Evolutionary conservation across 2,329 filamentous ascomycete species (phyloP).

Genomic region (Colletotrichum navitas): DNA sequence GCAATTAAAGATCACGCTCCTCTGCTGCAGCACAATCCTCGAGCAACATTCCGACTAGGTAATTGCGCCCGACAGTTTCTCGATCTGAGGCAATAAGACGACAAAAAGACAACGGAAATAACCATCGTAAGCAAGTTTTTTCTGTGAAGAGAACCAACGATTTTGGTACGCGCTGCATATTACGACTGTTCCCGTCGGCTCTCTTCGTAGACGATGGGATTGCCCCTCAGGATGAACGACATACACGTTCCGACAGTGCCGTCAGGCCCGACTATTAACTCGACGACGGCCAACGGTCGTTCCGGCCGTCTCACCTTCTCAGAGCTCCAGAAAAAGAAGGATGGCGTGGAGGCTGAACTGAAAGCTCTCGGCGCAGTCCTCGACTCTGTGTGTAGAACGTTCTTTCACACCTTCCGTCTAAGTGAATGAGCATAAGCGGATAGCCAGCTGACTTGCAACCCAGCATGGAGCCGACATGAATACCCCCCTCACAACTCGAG

Average conservation of each 20-base stretch:
- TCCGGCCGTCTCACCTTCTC: constrained; percentile 76
- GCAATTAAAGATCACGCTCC: neutral
- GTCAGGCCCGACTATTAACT: constrained; percentile 79
- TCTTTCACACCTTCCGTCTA: neutral
- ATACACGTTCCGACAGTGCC: constrained; percentile 71
- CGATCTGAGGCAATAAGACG: too few relatives aligned
- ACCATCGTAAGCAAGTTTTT: neutral
- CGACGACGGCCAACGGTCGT: constrained; percentile 69
- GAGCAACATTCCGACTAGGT: neutral
- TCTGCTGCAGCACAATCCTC: neutral
- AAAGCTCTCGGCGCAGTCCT: constrained; percentile 86
- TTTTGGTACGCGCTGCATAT: neutral
- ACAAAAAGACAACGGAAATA: neutral
- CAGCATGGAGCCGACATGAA: constrained; percentile 96
- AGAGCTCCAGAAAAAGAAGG: constrained; percentile 87
- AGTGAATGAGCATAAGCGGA: constrained; percentile 26
- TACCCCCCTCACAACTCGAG: constrained; percentile 85
- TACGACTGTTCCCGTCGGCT: constrained; percentile 1
- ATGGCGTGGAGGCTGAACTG: constrained; percentile 86
- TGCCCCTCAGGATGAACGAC: constrained; percentile 62
- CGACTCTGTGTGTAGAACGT: constrained; percentile 75
- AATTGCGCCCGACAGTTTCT: neutral
- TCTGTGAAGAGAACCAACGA: neutral
- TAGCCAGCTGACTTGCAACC: constrained; percentile 31
- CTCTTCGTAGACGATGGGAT: constrained; percentile 26